Evolutionary conservation across 768 basidiomycete genomes (phyloP).

Genomic region (Kwoniella sp.): DNA sequence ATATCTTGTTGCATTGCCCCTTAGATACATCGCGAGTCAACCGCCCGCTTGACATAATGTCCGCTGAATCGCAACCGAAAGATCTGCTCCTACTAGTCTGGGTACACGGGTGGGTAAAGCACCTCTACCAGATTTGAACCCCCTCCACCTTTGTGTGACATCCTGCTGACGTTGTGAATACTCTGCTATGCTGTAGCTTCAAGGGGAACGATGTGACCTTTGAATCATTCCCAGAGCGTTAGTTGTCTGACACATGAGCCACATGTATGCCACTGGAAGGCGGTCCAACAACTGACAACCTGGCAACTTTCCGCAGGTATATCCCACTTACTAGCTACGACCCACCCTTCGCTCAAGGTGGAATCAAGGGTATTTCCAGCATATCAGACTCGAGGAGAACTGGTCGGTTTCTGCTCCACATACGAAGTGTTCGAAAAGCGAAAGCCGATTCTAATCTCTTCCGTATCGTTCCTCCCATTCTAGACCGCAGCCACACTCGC

Average conservation of each 20-base stretch:
- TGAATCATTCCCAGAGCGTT: slow-evolving; percentile 69
- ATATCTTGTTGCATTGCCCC: no score
- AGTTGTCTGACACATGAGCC: slow-evolving; percentile 11
- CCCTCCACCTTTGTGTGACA: not conserved
- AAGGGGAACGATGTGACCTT: slow-evolving; percentile 57
- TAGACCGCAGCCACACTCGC: slow-evolving; percentile 78
- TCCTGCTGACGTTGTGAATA: not conserved
- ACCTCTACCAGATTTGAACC: no score
- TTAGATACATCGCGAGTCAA: no score
- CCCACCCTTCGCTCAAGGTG: slow-evolving; percentile 62
- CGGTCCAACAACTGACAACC: no score
- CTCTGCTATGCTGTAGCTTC: slow-evolving; percentile 41
- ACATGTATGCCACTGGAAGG: no score
- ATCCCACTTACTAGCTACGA: slow-evolving; percentile 72
- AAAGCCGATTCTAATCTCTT: no score
- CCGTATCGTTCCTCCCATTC: not conserved
- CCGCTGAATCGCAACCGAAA: slow-evolving; percentile 22
- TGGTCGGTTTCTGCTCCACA: slow-evolving; percentile 72
- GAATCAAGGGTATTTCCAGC: slow-evolving; percentile 84
- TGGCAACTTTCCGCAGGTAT: slow-evolving; percentile 57
- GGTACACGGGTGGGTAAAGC: slow-evolving; percentile 55
- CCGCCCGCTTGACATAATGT: no score
- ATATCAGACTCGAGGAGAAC: slow-evolving; percentile 91
- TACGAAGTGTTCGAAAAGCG: no score
- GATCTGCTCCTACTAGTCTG: slow-evolving; percentile 55